A percentile compares a stretch with the other conserved stretches of the same genome.
phyloP scores from a whole-genome alignment of 2,329 filamentous ascomycete species.

The Didymosphaeria variabile region DNA sequence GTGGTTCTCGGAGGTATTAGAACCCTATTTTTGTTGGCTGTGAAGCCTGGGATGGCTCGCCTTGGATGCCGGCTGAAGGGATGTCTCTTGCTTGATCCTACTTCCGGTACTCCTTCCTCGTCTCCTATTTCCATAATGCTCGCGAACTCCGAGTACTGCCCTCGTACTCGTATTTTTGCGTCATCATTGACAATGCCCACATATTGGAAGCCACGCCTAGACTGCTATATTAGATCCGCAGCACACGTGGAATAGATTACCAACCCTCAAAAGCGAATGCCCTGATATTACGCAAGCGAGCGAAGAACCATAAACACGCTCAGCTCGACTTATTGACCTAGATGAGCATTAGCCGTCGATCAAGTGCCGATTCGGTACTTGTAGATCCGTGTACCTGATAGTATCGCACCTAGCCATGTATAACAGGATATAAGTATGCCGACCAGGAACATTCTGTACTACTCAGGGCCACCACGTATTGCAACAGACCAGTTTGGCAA shows the following conservation, averaged over 20 bases:
- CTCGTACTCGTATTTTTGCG: constrained; percentile 7
- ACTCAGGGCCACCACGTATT: background rate
- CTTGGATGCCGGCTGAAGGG: background rate
- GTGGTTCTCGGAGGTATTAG: too few relatives aligned
- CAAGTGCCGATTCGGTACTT: background rate
- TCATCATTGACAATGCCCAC: background rate
- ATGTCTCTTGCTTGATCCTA: background rate
- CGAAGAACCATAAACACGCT: background rate
- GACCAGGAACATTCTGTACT: background rate
- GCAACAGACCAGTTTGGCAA: background rate
- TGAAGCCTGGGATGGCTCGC: too few relatives aligned
- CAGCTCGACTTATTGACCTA: background rate
- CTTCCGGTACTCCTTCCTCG: constrained; percentile 2
- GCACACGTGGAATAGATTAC: constrained; percentile 9
- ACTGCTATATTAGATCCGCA: background rate
- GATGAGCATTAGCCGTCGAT: background rate
- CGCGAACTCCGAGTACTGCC: background rate
- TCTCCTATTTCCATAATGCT: background rate
- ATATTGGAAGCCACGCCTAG: constrained; percentile 5
- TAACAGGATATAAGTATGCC: background rate
- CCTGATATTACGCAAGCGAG: background rate
- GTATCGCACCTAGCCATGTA: background rate
- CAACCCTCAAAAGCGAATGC: background rate
- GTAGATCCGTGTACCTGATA: background rate
- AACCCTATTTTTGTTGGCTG: too few relatives aligned